These are phyloP conservation scores for Penicillium sp. DNA, from an alignment of 2,329 filamentous ascomycete genomes.

Conservation along the genomic window DNA sequence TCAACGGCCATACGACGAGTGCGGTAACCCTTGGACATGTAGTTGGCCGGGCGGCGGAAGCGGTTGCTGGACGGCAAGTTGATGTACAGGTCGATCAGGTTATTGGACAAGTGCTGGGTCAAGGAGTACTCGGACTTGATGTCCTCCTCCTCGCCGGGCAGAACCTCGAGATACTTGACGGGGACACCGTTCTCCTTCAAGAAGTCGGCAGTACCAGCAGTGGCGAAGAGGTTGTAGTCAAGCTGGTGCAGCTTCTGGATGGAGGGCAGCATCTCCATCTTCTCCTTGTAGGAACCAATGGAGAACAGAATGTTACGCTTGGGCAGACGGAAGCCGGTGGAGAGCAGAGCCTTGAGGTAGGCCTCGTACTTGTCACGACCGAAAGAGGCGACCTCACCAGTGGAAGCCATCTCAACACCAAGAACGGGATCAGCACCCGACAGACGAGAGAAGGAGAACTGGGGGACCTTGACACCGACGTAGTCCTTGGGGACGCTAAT, in stretches of 20 bases:
- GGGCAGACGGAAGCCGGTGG: slow-evolving; percentile 93
- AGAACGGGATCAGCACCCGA: slow-evolving; percentile 95
- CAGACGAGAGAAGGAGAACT: slow-evolving; percentile 97
- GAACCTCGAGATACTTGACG: slow-evolving; percentile 90
- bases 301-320: slow-evolving; percentile 95
- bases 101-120: slow-evolving; percentile 94
- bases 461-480: slow-evolving; percentile 95
- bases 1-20: slow-evolving; percentile 98
- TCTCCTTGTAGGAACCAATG: slow-evolving; percentile 97
- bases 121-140: slow-evolving; percentile 96
- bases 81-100: slow-evolving; percentile 98
- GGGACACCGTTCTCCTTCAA: slow-evolving; percentile 88
- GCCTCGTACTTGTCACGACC: slow-evolving; percentile 96
- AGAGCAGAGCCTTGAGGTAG: slow-evolving; percentile 93
- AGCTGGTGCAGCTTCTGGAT: slow-evolving; percentile 86
- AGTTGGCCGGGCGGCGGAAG: slow-evolving; percentile 94
- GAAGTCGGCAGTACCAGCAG: slow-evolving; percentile 95
- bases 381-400: slow-evolving; percentile 96
- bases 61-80: slow-evolving; percentile 98
- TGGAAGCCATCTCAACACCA: slow-evolving; percentile 98
- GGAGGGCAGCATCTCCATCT: slow-evolving; percentile 93
- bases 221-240: slow-evolving; percentile 95
- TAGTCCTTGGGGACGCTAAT: slow-evolving; percentile 76
- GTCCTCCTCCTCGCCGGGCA: slow-evolving; percentile 75
- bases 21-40: slow-evolving; percentile 97